These are phyloP conservation scores for Cubamyces lactineus DNA, from an alignment of 768 basidiomycete genomes.

Conservation along the genomic window DNA sequence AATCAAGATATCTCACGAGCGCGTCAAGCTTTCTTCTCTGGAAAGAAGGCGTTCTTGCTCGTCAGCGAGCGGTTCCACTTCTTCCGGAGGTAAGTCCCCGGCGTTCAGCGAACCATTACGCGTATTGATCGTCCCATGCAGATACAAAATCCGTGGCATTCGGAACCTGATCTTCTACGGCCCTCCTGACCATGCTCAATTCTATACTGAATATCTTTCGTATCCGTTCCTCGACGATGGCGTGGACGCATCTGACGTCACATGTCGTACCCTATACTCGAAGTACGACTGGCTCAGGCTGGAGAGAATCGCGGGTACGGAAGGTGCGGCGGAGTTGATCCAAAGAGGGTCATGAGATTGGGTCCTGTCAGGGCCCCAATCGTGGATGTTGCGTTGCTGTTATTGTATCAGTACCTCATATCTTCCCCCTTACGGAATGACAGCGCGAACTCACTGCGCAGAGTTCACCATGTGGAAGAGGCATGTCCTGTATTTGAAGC, in stretches of 20 bases:
- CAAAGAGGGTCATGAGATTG: conserved; percentile 22
- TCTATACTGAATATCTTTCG: conserved; percentile 87
- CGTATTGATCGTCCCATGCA: conserved; percentile 33
- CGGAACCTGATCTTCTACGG: conserved; percentile 94
- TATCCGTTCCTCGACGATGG: conserved; percentile 91
- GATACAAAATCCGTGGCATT: conserved; percentile 92
- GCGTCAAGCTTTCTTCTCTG: conserved; percentile 88
- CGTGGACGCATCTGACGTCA: conserved; percentile 87
- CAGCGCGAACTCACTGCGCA: no score
- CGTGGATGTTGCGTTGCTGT: background rate
- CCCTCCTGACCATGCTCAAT: conserved; percentile 87
- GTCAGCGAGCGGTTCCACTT: conserved; percentile 99
- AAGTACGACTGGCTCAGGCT: conserved; percentile 88
- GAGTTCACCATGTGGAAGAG: no score
- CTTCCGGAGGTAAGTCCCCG: conserved; percentile 68
- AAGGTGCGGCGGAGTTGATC: conserved; percentile 37
- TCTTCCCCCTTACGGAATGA: no score
- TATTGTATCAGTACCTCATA: background rate
- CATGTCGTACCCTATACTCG: conserved; percentile 77
- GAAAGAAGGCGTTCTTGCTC: conserved; percentile 83
- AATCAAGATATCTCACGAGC: conserved; percentile 95
- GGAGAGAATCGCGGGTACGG: conserved; percentile 77
- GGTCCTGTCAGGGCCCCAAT: no score
- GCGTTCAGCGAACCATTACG: background rate
- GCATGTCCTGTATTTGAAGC: no score